These are phyloP conservation scores for Acrocalymma vagum DNA, from an alignment of 2,329 filamentous ascomycete species.

Conservation along the genomic window DNA sequence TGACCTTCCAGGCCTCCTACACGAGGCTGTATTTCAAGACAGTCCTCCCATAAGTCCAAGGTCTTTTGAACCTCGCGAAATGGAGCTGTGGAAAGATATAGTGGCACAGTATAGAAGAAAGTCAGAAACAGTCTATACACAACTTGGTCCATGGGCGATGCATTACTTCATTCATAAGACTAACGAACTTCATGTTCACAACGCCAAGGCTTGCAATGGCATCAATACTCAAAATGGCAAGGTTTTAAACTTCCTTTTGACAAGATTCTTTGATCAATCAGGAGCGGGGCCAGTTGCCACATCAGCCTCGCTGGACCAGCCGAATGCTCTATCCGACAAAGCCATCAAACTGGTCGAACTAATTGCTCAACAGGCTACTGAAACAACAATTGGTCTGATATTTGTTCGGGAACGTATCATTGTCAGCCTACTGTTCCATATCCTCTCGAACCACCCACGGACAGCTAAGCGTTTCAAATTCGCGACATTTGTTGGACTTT, in stretches of 20 bases:
- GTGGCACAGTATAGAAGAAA: slow-evolving; percentile 3
- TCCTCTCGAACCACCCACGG: slow-evolving; percentile 29
- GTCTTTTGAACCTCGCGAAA: neutral
- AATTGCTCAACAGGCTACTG: slow-evolving; percentile 24
- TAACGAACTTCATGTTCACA: slow-evolving; percentile 2
- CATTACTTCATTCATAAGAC: slow-evolving; percentile 2
- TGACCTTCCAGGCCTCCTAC: slow-evolving; percentile 1
- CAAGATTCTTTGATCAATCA: slow-evolving; percentile 3
- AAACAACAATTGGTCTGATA: slow-evolving; percentile 46
- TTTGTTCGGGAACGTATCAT: slow-evolving; percentile 51
- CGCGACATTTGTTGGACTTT: slow-evolving; percentile 62
- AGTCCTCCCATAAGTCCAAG: slow-evolving; percentile 3
- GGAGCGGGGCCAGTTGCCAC: neutral
- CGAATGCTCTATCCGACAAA: slow-evolving; percentile 25
- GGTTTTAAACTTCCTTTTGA: neutral
- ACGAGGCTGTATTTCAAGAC: neutral
- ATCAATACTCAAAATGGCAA: neutral
- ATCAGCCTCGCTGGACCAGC: neutral
- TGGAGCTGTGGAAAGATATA: neutral
- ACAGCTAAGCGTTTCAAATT: slow-evolving; percentile 37
- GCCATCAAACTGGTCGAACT: slow-evolving; percentile 35
- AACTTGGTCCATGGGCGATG: slow-evolving; percentile 3
- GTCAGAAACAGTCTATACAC: slow-evolving; percentile 1
- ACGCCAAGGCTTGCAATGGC: neutral
- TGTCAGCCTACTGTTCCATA: slow-evolving; percentile 44